Conservation (phyloP, 2,329 filamentous ascomycete species). For the Aspergillus sp. region DNA sequence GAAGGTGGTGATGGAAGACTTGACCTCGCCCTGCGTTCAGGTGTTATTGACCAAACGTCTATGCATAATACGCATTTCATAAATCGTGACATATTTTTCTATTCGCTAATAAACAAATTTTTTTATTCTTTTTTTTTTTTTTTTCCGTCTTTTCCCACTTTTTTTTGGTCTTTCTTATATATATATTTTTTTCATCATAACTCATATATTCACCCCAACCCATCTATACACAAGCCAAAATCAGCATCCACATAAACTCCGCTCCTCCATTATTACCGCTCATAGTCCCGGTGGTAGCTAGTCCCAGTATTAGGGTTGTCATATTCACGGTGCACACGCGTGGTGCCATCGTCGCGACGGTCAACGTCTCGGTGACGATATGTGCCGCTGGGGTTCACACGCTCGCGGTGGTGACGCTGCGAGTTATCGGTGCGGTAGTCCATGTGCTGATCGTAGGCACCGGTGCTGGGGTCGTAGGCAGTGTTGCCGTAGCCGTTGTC, state of each 20-base stretch:
- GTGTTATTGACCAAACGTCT: neutral
- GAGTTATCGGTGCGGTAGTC: constrained; percentile 23
- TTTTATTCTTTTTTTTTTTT: constrained; percentile 1
- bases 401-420: constrained; percentile 27
- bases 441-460: constrained; percentile 30
- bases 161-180: constrained; percentile 8
- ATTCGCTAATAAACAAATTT: constrained; percentile 8
- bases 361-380: constrained; percentile 32
- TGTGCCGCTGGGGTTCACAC: constrained; percentile 22
- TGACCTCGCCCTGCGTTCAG: neutral
- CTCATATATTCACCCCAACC: constrained; percentile 5
- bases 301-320: constrained; percentile 29
- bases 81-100: constrained; percentile 8
- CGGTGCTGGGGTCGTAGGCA: constrained; percentile 19
- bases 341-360: constrained; percentile 22
- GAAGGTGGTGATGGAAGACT: neutral
- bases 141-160: constrained; percentile 7
- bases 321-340: constrained; percentile 27
- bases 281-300: constrained; percentile 29
- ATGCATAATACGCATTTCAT: neutral
- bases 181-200: constrained; percentile 6
- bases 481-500: constrained; percentile 22
- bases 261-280: constrained; percentile 12
- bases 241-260: neutral
- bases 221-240: constrained; percentile 4